Evolutionary conservation across 306 rosid genomes (phyloP), one percentile per base, ranked within the genome.

Genomic region (Quercus parvula): DNA sequence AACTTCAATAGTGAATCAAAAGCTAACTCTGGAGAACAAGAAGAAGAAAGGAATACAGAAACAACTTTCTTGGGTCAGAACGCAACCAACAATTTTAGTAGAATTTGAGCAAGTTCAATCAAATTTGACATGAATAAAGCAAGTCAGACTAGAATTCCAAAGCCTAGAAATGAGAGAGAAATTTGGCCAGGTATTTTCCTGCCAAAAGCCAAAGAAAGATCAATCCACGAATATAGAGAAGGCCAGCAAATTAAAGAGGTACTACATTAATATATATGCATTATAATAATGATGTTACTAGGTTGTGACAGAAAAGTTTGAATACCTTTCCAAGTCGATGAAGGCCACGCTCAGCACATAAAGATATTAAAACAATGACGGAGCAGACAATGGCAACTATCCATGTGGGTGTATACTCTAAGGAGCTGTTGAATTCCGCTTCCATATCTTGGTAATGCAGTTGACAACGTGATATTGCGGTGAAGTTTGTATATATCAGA

Each of bases 351-450:
- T 91, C 96, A 27, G 71, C 92, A 9, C 82, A 80, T 4, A 91
- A 82, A 80, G 99, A 95, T 77, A 93, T 68, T 79, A 83, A 76
- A 81, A 95, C 98, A 49, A 95, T 93, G 86, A 93, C 77, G 79
- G 85, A 83, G 84, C 94, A 91, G 73, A 95, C 90, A 77, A 66
- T 85, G 6, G 99, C 98, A 10, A 96, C 91, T 27, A 96, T 88
- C 99, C 99, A 96, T 64, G 97, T 91, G 28, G 99, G 92, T 27
- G 96, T 91, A 74, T 75, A 93, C 87, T 93, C 98, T 28, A 96
- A 86, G 41, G 92, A 91, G 73, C 76, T 76, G 83, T 74, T 86
- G 71, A 66, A 79, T 77, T 85, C 92, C 76, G 83, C 87, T 20
- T 85, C 91, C 87, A 88, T 88, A 75, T 61, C 80, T 71, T 33